Base-by-base conservation (phyloP, 176 grass and related monocot genomes). In the Canna indica region DNA sequence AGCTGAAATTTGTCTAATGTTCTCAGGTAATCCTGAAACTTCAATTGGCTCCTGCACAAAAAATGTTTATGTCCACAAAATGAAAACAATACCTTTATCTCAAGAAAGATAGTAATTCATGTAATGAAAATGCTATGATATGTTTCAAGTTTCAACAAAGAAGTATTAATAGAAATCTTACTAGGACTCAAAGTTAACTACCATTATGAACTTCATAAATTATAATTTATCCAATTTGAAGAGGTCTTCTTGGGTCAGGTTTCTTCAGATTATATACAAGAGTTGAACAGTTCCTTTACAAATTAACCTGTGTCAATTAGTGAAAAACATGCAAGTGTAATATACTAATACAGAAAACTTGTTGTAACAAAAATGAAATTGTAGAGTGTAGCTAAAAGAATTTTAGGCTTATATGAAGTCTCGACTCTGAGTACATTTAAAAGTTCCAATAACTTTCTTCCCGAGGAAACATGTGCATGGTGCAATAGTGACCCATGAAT, bases 1-100 rank as follows among this genome's bases (percentile, higher is more conserved):
- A 79, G 86, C 88, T 60, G 88, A 85, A 77, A 96, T 68, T 83
- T 89, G 31, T 42, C 78, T 82, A 64, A 91, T 68, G 45, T 81
- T 85, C 47, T 81, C 83, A 24, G 79, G 74, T 77, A 96, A 75
- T 79, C 88, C 92, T 64, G 68, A 70, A 83, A 96, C 77, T 87
- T 91, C 85, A 78, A 83, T 17, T 68, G 92, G 92, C 20, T 83
- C 83, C 92, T 96, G 77, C 72, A 83, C 34, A 48, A 71, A n/a
- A 85, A 65, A 13, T 34, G 34, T 59, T n/a, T 2, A 13, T 38
- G 25, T 11, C 14, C 5, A 53, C 1, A 45, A 42, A 42, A 57
- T 18, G 12, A 36, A 36, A 45, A 1, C 45, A 18, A 6, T 20
- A 77, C 36, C 36, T 18, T 32, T 25, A 46, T 5, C 3, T 42